phyloP scores from a whole-genome alignment of 305 asterid species.

The Andrographis paniculata region DNA sequence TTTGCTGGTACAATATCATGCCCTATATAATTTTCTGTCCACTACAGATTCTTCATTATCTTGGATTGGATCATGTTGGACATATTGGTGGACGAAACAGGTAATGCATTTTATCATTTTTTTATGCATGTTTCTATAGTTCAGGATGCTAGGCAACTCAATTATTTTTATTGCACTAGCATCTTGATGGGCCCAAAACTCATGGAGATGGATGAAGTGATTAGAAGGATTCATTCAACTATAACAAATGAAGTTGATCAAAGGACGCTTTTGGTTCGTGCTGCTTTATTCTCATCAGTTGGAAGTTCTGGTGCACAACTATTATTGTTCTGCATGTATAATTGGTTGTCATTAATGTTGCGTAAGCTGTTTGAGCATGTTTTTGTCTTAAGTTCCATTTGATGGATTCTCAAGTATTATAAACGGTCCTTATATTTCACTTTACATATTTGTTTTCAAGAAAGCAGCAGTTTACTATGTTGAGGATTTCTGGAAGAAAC shows the following conservation, averaged over 20 bases:
- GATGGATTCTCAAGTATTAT: too few relatives aligned
- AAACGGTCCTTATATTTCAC: too few relatives aligned
- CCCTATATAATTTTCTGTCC: conserved; percentile 16
- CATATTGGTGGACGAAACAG: conserved; percentile 87
- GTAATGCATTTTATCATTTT: conserved; percentile 24
- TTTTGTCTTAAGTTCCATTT: too few relatives aligned
- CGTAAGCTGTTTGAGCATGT: too few relatives aligned
- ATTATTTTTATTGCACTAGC: conserved; percentile 30
- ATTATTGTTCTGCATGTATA: conserved; percentile 18
- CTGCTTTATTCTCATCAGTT: conserved; percentile 46
- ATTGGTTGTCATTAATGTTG: too few relatives aligned
- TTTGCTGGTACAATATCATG: too few relatives aligned
- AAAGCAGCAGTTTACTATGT: too few relatives aligned
- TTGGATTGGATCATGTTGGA: conserved; percentile 94
- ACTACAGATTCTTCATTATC: conserved; percentile 88
- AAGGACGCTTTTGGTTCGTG: conserved; percentile 95
- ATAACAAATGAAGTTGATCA: conserved; percentile 27
- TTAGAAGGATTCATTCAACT: conserved; percentile 51
- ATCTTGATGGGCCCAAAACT: conserved; percentile 74
- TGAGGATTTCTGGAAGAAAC: too few relatives aligned
- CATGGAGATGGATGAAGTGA: conserved; percentile 75
- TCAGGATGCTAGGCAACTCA: conserved; percentile 15
- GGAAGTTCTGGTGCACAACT: conserved; percentile 45
- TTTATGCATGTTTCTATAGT: conserved; percentile 2
- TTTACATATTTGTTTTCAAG: too few relatives aligned